A percentile compares a stretch with the other conserved stretches of the same genome.
These are phyloP conservation scores for Tetrahymena thermophila DNA, from an alignment of 73 alveolate genomes.

Conservation along the genomic window DNA sequence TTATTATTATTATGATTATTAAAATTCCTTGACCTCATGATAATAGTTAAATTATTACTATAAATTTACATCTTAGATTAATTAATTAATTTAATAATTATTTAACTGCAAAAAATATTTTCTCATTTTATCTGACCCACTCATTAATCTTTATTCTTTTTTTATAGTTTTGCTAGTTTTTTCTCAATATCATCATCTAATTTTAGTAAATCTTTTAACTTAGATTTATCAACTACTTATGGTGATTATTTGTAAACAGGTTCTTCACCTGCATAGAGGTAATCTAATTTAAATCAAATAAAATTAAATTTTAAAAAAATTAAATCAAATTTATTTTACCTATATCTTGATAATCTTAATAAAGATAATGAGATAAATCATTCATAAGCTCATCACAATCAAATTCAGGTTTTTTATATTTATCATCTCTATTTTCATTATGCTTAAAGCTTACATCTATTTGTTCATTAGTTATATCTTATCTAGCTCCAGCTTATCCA, in stretches of 20 bases:
- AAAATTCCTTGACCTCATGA: not conserved
- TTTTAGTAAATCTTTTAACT: not conserved
- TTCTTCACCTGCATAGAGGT: not conserved
- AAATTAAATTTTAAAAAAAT: not conserved
- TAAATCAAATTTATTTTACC: not conserved
- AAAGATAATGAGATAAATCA: not conserved
- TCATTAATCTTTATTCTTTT: not conserved
- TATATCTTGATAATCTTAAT: not conserved
- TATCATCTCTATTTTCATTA: not conserved
- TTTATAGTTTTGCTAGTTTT: not conserved
- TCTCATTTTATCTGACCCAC: too few species aligned
- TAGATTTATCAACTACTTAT: not conserved
- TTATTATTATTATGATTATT: too few species aligned
- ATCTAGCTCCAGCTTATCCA: not conserved
- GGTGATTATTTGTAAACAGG: not conserved
- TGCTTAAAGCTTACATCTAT: not conserved
- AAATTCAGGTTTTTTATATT: not conserved
- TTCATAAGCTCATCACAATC: conserved; percentile 1
- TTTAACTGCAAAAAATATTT: too few species aligned
- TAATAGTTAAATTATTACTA: too few species aligned
- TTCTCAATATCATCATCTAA: not conserved
- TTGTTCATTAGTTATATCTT: not conserved
- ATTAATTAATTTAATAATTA: too few species aligned
- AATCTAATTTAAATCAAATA: not conserved
- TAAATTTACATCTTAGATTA: not conserved